Evolutionary conservation across 2,329 filamentous ascomycete genomes (phyloP).

Genomic region (Sphaerostilbella broomeana): DNA sequence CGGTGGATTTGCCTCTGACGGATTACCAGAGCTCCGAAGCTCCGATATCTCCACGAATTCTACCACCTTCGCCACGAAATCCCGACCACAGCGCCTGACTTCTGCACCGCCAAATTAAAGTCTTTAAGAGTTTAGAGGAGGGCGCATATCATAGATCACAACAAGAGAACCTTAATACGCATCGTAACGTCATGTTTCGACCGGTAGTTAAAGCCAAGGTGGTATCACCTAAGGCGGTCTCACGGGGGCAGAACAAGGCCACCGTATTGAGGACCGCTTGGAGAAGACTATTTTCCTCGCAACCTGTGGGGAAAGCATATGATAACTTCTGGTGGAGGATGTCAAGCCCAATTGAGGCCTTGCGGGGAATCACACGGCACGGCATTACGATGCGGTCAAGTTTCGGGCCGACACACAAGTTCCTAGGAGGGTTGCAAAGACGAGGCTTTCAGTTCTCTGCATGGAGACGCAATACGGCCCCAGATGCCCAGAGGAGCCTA

Average conservation of each 20-base stretch:
- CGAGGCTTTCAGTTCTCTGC: constrained; percentile 32
- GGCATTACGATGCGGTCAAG: constrained; percentile 8
- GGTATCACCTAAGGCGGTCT: constrained; percentile 10
- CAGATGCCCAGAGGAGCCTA: constrained; percentile 23
- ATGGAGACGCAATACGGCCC: constrained; percentile 24
- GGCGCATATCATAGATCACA: background rate
- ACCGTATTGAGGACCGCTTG: constrained; percentile 23
- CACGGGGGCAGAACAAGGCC: constrained; percentile 16
- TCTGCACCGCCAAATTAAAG: background rate
- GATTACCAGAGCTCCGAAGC: constrained; percentile 10
- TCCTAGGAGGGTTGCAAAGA: constrained; percentile 19
- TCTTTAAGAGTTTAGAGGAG: background rate
- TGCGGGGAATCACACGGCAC: constrained; percentile 5
- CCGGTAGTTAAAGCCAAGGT: constrained; percentile 1
- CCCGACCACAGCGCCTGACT: background rate
- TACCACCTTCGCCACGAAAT: constrained; percentile 8
- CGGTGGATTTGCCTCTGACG: too few species aligned
- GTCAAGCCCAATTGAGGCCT: constrained; percentile 1
- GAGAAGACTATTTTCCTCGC: constrained; percentile 24
- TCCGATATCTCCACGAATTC: constrained; percentile 12
- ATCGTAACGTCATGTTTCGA: constrained; percentile 7
- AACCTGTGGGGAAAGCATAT: constrained; percentile 15
- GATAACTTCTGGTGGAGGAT: constrained; percentile 3
- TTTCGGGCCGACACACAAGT: constrained; percentile 14
- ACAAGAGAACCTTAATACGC: background rate